phyloP scores from a whole-genome alignment of 371 early-diverging fungal species.

The Rhizopus microsporus region DNA sequence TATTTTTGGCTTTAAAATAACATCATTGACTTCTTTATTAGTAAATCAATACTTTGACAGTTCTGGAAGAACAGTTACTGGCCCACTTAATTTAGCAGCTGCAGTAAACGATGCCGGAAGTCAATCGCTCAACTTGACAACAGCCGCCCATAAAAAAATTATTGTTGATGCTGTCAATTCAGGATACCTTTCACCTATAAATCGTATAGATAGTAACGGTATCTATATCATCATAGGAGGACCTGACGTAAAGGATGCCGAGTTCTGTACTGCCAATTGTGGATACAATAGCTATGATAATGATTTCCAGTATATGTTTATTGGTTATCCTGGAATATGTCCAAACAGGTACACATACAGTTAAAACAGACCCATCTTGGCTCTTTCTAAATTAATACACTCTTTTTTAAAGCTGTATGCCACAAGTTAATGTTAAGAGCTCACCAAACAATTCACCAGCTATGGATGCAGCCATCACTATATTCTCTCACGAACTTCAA shows the following conservation, averaged over 20 bases:
- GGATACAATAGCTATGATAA: slow-evolving; percentile 50
- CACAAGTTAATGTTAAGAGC: slow-evolving; percentile 22
- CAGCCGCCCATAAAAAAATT: slow-evolving; percentile 39
- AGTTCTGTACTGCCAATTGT: slow-evolving; percentile 48
- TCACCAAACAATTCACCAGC: slow-evolving; percentile 51
- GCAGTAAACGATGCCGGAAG: slow-evolving; percentile 47
- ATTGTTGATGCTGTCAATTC: slow-evolving; percentile 45
- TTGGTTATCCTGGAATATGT: slow-evolving; percentile 50
- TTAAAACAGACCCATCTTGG: not conserved
- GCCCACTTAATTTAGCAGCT: slow-evolving; percentile 51
- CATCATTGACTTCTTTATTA: slow-evolving; percentile 11
- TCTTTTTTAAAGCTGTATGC: slow-evolving; percentile 32
- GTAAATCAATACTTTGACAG: slow-evolving; percentile 45
- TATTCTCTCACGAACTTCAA: slow-evolving; percentile 57
- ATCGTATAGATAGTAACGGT: slow-evolving; percentile 45
- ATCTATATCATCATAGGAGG: slow-evolving; percentile 51
- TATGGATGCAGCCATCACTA: slow-evolving; percentile 53
- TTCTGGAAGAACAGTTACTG: slow-evolving; percentile 41
- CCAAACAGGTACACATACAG: slow-evolving; percentile 11
- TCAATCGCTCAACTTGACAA: slow-evolving; percentile 40
- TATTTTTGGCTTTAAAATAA: not conserved
- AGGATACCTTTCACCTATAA: slow-evolving; percentile 46
- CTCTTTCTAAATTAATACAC: not conserved
- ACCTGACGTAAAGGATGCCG: slow-evolving; percentile 40
- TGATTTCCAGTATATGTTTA: slow-evolving; percentile 50